These are phyloP conservation scores for Diutina siamensis DNA, from an alignment of 1,139 yeast species.

Conservation along the genomic window DNA sequence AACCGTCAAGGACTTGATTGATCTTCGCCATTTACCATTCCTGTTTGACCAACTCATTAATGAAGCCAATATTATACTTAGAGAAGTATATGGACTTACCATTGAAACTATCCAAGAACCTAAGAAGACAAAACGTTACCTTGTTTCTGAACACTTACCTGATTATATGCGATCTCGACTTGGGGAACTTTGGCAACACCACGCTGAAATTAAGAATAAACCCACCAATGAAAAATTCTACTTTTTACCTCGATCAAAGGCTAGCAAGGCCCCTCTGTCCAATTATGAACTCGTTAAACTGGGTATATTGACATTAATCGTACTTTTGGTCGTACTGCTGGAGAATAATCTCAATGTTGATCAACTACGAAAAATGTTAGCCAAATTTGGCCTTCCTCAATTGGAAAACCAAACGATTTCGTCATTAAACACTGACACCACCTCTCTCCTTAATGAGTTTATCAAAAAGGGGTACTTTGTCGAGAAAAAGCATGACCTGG, in stretches of 20 bases:
- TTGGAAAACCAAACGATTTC: not conserved
- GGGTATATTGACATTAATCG: slow-evolving; percentile 1
- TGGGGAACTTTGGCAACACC: not conserved
- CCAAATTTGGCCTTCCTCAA: not conserved
- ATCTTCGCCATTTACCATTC: not conserved
- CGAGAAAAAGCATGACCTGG: not conserved
- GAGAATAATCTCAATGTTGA: not conserved
- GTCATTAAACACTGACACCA: not conserved
- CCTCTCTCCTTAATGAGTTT: not conserved
- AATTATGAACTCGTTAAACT: not conserved
- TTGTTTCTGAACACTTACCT: not conserved
- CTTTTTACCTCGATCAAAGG: not conserved
- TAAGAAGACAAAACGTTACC: not conserved
- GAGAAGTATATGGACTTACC: not conserved
- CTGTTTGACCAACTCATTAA: not conserved
- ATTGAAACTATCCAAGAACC: not conserved
- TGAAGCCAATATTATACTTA: not conserved
- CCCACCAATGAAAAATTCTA: not conserved
- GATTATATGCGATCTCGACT: not conserved
- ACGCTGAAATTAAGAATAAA: not conserved
- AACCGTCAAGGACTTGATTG: not conserved
- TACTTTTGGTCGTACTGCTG: not conserved
- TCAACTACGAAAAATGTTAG: not conserved
- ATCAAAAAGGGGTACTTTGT: slow-evolving; percentile 1
- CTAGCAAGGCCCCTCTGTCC: not conserved